These are phyloP conservation scores for Blepharisma japonicum DNA, from an alignment of 73 alveolate genomes.

Conservation along the genomic window DNA sequence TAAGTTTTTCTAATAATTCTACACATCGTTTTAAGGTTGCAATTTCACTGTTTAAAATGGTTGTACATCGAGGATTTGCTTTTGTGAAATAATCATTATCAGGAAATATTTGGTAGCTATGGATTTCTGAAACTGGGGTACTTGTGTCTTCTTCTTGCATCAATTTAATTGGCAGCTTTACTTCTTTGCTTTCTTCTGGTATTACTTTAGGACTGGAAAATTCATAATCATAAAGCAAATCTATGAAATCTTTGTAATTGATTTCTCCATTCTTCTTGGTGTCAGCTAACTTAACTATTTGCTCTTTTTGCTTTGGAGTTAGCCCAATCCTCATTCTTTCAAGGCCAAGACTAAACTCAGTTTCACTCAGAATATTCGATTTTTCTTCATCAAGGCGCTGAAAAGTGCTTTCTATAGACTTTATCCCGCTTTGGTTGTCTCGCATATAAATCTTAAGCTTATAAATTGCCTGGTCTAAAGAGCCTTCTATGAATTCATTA, in stretches of 20 bases:
- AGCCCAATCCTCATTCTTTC: slow-evolving; percentile 17
- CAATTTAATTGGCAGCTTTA: not conserved
- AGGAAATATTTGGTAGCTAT: slow-evolving; percentile 32
- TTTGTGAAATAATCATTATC: slow-evolving; percentile 50
- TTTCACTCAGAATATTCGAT: not conserved
- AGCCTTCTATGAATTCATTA: not conserved
- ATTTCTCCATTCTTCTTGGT: not conserved
- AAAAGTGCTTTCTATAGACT: not conserved
- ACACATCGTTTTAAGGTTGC: slow-evolving; percentile 81
- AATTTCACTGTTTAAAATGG: slow-evolving; percentile 78
- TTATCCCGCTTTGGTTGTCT: not conserved
- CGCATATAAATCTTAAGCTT: not conserved
- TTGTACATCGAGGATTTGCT: slow-evolving; percentile 34
- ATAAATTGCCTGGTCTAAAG: not conserved
- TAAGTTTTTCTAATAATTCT: slow-evolving; percentile 39
- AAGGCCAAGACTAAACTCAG: not conserved
- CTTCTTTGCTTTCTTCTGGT: too few relatives aligned
- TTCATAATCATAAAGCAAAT: slow-evolving; percentile 3
- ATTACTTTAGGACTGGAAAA: not conserved
- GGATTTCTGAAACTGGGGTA: not conserved
- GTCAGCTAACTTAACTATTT: not conserved
- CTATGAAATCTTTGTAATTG: not conserved
- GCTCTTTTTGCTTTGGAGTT: slow-evolving; percentile 8
- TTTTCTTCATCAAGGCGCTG: not conserved
- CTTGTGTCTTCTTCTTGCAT: not conserved